Evolutionary conservation across 768 basidiomycete species (phyloP), one percentile per base, ranked within the genome.

Genomic region (Gloeophyllum trabeum): DNA sequence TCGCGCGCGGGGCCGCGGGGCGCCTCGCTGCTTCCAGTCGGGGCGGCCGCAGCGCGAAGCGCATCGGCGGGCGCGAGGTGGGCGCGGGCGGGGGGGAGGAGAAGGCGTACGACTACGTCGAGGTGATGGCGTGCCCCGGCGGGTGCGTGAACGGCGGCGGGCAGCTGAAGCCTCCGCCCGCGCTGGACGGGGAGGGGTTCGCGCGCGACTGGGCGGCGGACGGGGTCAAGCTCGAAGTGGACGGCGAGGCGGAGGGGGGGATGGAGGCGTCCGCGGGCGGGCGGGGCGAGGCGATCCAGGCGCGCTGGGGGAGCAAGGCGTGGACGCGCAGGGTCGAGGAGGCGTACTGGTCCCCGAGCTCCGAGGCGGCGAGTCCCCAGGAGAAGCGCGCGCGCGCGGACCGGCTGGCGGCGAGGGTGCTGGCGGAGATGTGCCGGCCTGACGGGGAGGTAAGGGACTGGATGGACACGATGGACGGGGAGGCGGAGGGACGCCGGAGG

Each of bases 111-210:
- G 90, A 94, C 63, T 96, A 91, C 59, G 81, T 94, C 30, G 92
- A 96, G 56, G 91, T 99, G 48, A 98, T 99, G 96, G 96, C 96
- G 24, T 99, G 96, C 65, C 96, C 96, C 0, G 81, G 84, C 0
- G 96, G 96, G 14, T 98, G 96, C 59, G 89, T 96, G 32, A 97
- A 97, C 57, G 96, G 96, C 5, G 96, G 94, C 18, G 96, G 96
- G 4, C 96, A 98, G 65, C 59, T 83, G 21, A 57, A 56, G 34
- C 54, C 55, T 30, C 42, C 43, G n/a, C 23, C 20, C 30, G 46
- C 35, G 43, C 40, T 43, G 39, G 72, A 90, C 53, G 75, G 64
- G 41, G 87, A 89, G 57, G 84, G 83, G 6, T 79, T 77, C 51
- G 49, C 59, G 44, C 63, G 83, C 48, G 69, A 81, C 36, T 79